Evolutionary conservation across 768 basidiomycete genomes (phyloP).

Genomic region (Tephrocybe sp.): DNA sequence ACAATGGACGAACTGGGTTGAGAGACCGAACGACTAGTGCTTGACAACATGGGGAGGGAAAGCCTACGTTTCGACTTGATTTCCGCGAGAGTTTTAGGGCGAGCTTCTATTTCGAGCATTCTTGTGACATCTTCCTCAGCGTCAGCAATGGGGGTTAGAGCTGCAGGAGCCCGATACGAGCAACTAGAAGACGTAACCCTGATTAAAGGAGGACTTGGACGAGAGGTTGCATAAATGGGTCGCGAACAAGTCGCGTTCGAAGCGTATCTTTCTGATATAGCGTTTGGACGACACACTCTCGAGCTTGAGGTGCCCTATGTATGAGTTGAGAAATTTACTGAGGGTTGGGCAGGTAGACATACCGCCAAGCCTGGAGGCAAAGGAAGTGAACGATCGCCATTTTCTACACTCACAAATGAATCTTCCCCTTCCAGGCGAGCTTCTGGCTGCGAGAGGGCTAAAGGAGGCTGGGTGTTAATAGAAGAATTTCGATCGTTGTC

Average conservation of each 20-base stretch:
- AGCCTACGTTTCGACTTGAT: constrained; percentile 37
- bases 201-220: constrained; percentile 14
- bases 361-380: constrained; percentile 29
- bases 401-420: not conserved
- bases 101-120: constrained; percentile 16
- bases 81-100: constrained; percentile 32
- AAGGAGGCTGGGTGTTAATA: not conserved
- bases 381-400: constrained; percentile 6
- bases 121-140: not conserved
- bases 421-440: not conserved
- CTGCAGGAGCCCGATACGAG: constrained; percentile 7
- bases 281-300: constrained; percentile 16
- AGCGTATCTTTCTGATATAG: constrained; percentile 20
- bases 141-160: not conserved
- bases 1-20: constrained; percentile 14
- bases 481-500: not conserved
- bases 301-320: too few species aligned
- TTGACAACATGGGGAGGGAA: constrained; percentile 30
- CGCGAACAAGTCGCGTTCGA: constrained; percentile 8
- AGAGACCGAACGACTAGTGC: constrained; percentile 19
- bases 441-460: not conserved
- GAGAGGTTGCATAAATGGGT: too few species aligned
- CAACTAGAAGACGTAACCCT: constrained; percentile 21
- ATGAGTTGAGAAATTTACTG: too few species aligned
- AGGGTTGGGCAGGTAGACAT: too few species aligned